Evolutionary conservation across 768 basidiomycete genomes (phyloP), one percentile per base, ranked within the genome.

Genomic region (Serendipita sp.): DNA sequence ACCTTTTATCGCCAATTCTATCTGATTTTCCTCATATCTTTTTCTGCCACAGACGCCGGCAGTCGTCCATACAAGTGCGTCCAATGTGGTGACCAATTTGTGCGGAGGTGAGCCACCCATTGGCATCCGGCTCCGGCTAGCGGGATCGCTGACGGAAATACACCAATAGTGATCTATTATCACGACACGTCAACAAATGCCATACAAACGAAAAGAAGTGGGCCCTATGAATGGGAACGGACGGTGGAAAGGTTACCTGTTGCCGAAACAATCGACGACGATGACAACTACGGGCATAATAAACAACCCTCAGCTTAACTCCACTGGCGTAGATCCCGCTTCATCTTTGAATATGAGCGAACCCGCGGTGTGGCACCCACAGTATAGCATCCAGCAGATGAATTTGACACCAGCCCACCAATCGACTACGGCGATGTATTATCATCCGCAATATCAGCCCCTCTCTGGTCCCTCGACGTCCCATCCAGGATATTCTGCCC

Each of bases 21-120:
- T 66, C 28, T 64, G 36, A 34, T n/a, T 44, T 38, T 60, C 66
- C n/a, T 64, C 54, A 65, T 64, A 56, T 65, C 35, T 23, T 35
- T 63, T 54, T 51, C 45, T 63, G 45, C 63, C 63, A 44, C 75
- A 91, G 89, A 92, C 75, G 91, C 89, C 44, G 89, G 89, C 65
- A 89, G 91, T 78, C 79, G 90, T 48, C 90, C 90, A 7, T 92
- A 92, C 79, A 89, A 89, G 71, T 92, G 90, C 69, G 85, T 85
- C 70, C 81, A 85, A 68, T 92, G 90, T 73, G 89, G 89, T 44
- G 90, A 92, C 76, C 89, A 91, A 75, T 92, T 92, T 71, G 90
- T 90, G 1, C 75, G 90, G 71, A 90, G 89, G 89, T 86, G 52
- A 10, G 73, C 23, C 23, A 23, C 23, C 23, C 23, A 23, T 23